Percentiles rank a stretch among this genome's conserved stretches.
Conservation (phyloP, 371 early-diverging fungal species). For the Actinomucor elegans region DNA sequence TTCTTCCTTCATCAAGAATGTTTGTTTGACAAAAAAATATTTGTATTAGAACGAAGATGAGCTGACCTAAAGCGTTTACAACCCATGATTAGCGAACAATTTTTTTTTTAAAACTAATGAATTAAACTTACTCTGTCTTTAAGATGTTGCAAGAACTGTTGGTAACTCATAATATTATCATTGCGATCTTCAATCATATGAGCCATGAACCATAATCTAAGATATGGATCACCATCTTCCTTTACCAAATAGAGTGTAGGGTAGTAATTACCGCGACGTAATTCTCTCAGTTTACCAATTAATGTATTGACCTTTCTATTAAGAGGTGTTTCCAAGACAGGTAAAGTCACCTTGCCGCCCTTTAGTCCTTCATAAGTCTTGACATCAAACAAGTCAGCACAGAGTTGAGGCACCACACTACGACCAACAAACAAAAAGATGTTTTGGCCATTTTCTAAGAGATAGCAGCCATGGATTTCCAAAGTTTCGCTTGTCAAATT, state of each 20-base stretch:
- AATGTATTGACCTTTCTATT: slow-evolving; percentile 60
- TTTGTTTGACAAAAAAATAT: no score
- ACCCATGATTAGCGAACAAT: no score
- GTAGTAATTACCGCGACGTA: slow-evolving; percentile 61
- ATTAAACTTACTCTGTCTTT: no score
- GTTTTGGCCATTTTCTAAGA: slow-evolving; percentile 82
- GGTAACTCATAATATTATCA: no score
- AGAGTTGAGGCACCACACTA: slow-evolving; percentile 73
- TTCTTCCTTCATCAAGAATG: no score
- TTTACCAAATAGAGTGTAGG: slow-evolving; percentile 78
- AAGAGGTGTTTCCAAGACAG: slow-evolving; percentile 56
- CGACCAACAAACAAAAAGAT: slow-evolving; percentile 91
- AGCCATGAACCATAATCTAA: slow-evolving; percentile 82
- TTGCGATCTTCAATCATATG: slow-evolving; percentile 88
- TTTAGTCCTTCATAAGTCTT: slow-evolving; percentile 58
- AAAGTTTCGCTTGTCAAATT: slow-evolving; percentile 86
- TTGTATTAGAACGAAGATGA: no score
- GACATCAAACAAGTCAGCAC: slow-evolving; percentile 68
- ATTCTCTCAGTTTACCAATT: slow-evolving; percentile 49
- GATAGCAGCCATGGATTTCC: slow-evolving; percentile 80
- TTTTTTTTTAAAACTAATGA: no score
- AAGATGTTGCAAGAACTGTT: slow-evolving; percentile 74
- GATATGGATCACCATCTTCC: slow-evolving; percentile 89
- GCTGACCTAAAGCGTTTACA: no score
- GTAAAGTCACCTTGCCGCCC: slow-evolving; percentile 66